A percentile compares a stretch with the other conserved stretches of the same genome.
Evolutionary conservation across 805 yeast genomes (phyloP).

Genomic region (Candida pseudoglaebosa): DNA sequence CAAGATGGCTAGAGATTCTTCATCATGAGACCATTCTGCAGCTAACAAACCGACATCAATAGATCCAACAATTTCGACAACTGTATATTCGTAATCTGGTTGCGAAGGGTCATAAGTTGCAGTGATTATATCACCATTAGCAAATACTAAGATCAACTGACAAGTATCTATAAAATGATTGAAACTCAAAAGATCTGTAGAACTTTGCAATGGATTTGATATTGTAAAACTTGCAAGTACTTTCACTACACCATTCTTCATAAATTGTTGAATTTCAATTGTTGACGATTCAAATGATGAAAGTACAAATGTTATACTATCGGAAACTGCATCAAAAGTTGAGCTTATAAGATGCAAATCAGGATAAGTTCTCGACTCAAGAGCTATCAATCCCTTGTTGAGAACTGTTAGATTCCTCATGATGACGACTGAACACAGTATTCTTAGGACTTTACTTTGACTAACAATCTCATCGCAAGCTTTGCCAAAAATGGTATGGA

Average conservation of each 20-base stretch:
- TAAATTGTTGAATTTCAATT: constrained; percentile 73
- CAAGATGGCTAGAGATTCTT: constrained; percentile 72
- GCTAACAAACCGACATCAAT: constrained; percentile 71
- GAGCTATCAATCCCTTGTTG: constrained; percentile 51
- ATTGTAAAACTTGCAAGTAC: constrained; percentile 61
- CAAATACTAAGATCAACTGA: constrained; percentile 62
- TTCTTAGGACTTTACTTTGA: background rate
- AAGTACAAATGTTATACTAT: constrained; percentile 64
- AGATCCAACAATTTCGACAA: constrained; percentile 75
- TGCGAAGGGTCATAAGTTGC: constrained; percentile 53
- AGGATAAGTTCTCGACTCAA: constrained; percentile 58
- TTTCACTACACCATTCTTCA: constrained; percentile 56
- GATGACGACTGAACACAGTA: background rate
- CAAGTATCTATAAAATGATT: constrained; percentile 67
- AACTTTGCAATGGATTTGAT: constrained; percentile 21
- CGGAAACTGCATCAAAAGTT: constrained; percentile 69
- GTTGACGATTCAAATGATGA: constrained; percentile 49
- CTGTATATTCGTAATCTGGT: constrained; percentile 50
- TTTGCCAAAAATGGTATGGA: too few relatives aligned
- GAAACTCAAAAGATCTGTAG: constrained; percentile 45
- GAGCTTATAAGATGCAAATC: constrained; percentile 54
- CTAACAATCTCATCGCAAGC: background rate
- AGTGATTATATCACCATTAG: constrained; percentile 71
- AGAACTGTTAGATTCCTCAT: constrained; percentile 51
- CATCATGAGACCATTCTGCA: constrained; percentile 88